phyloP scores from a whole-genome alignment of 257 asterid species.

The Fraxinus excelsior region DNA sequence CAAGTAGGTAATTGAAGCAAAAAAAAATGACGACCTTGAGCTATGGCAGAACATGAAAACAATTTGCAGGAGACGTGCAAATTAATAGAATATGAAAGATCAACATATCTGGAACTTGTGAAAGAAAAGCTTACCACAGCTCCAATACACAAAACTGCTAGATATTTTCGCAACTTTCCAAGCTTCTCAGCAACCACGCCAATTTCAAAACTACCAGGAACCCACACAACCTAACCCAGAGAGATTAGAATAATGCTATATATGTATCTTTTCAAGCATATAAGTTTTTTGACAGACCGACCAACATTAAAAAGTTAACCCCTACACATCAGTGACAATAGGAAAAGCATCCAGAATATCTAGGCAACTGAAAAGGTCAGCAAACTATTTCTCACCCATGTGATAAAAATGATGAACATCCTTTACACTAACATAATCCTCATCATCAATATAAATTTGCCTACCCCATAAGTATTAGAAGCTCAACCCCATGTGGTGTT shows the following conservation, averaged over 20 bases:
- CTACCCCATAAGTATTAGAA: not conserved
- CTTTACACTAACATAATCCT: not conserved
- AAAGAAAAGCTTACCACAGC: constrained; percentile 74
- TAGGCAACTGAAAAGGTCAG: not conserved
- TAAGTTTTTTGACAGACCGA: not conserved
- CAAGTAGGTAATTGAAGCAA: not conserved
- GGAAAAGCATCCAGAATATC: not conserved
- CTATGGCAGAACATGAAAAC: not conserved
- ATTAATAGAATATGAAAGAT: not conserved
- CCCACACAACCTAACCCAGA: constrained; percentile 82
- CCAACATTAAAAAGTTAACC: not conserved
- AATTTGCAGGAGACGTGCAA: not conserved
- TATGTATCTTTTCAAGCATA: constrained; percentile 4
- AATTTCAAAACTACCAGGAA: constrained; percentile 92
- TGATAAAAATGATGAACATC: not conserved
- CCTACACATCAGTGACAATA: not conserved
- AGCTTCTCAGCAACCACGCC: constrained; percentile 81
- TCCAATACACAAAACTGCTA: constrained; percentile 84
- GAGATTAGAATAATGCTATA: constrained; percentile 6
- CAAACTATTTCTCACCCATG: not conserved
- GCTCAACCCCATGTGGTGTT: not conserved
- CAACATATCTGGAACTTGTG: not conserved
- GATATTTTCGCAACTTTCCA: constrained; percentile 76
- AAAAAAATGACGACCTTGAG: not conserved
- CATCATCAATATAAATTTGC: not conserved